Evolutionary conservation across 1,284 basidiomycete genomes (phyloP).

Genomic region (Cryptococcus sp.): DNA sequence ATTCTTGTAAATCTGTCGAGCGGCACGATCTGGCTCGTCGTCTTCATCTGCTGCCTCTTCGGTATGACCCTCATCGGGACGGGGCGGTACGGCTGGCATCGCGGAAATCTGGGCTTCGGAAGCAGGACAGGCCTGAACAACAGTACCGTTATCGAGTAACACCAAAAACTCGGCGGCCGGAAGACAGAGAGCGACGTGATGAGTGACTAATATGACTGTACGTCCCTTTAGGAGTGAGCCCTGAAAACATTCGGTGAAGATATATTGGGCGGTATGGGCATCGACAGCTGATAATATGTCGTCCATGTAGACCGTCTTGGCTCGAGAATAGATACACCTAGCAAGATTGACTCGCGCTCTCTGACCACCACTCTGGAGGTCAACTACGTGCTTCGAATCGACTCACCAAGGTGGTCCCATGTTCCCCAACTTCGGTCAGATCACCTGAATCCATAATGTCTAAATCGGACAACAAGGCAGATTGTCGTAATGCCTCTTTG

Average conservation of each 20-base stretch:
- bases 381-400: neutral
- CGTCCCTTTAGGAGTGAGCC: slow-evolving; percentile 57
- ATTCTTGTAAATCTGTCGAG: slow-evolving; percentile 64
- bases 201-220: slow-evolving; percentile 72
- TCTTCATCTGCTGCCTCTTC: neutral
- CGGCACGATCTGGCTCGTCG: slow-evolving; percentile 31
- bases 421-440: slow-evolving; percentile 75
- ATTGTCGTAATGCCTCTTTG: slow-evolving; percentile 34
- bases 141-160: slow-evolving; percentile 54
- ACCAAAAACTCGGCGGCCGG: slow-evolving; percentile 48
- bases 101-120: slow-evolving; percentile 2
- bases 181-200: slow-evolving; percentile 57
- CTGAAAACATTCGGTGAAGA: slow-evolving; percentile 40
- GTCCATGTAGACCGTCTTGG: slow-evolving; percentile 59
- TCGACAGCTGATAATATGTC: slow-evolving; percentile 47
- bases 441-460: slow-evolving; percentile 42
- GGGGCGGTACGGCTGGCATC: neutral
- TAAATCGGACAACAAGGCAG: slow-evolving; percentile 41
- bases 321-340: slow-evolving; percentile 69
- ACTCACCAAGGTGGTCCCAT: slow-evolving; percentile 61
- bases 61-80: neutral
- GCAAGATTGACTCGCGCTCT: slow-evolving; percentile 76
- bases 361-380: slow-evolving; percentile 41
- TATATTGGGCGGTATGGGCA: slow-evolving; percentile 44
- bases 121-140: slow-evolving; percentile 33